phyloP scores from a whole-genome alignment of 768 basidiomycete species.

The Mycena vulgaris region DNA sequence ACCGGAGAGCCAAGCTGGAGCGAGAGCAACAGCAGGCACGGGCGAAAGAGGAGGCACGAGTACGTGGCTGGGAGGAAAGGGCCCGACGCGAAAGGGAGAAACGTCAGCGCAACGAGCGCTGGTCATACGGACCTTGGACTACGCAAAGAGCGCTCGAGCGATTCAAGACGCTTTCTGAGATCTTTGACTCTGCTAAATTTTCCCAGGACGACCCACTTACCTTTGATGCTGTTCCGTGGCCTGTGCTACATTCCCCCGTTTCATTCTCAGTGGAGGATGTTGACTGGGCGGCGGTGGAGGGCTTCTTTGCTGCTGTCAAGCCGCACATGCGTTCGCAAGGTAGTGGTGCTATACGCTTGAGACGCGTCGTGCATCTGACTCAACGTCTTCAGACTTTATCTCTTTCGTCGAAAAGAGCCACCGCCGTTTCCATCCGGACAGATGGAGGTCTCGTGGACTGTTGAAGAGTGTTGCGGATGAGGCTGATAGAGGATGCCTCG shows the following conservation, averaged over 20 bases:
- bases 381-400: slow-evolving; percentile 64
- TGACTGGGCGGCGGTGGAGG: slow-evolving; percentile 79
- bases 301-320: slow-evolving; percentile 74
- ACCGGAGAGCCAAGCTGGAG: slow-evolving; percentile 42
- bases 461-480: slow-evolving; percentile 72
- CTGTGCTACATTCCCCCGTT: slow-evolving; percentile 70
- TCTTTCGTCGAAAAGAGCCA: slow-evolving; percentile 79
- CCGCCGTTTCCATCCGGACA: slow-evolving; percentile 84
- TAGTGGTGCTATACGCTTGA: background rate
- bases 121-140: slow-evolving; percentile 77
- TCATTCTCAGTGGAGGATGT: slow-evolving; percentile 74
- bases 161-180: slow-evolving; percentile 71
- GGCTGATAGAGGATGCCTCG: slow-evolving; percentile 69
- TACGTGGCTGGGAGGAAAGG: slow-evolving; percentile 50
- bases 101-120: slow-evolving; percentile 67
- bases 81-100: slow-evolving; percentile 57
- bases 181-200: slow-evolving; percentile 77
- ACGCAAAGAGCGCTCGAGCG: slow-evolving; percentile 77
- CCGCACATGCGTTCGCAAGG: slow-evolving; percentile 65
- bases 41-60: slow-evolving; percentile 47
- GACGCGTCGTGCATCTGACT: background rate
- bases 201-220: slow-evolving; percentile 65
- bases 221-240: slow-evolving; percentile 83
- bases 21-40: slow-evolving; percentile 42
- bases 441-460: slow-evolving; percentile 80